Percentiles rank a stretch among this genome's conserved stretches.
Conservation (phyloP, 2,329 filamentous ascomycete species). For the Colletotrichum euphorbiae region DNA sequence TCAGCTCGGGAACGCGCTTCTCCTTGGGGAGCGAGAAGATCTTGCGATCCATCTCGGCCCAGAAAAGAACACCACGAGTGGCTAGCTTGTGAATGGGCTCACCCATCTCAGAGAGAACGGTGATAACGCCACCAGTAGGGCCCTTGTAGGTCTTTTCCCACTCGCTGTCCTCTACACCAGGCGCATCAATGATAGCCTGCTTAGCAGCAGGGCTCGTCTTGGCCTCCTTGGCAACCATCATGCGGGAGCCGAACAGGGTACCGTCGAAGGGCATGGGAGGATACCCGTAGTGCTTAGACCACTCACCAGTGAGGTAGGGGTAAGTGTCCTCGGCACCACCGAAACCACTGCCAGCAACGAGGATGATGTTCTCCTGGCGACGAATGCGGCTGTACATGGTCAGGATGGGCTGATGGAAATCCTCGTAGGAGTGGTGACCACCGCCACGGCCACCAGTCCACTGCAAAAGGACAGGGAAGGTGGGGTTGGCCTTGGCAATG, state of each 20-base stretch:
- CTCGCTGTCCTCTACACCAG: slow-evolving; percentile 81
- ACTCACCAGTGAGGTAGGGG: slow-evolving; percentile 88
- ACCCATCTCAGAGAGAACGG: slow-evolving; percentile 98
- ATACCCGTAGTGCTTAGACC: slow-evolving; percentile 89
- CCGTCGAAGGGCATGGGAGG: slow-evolving; percentile 96
- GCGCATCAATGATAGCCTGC: slow-evolving; percentile 88
- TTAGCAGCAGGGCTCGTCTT: slow-evolving; percentile 90
- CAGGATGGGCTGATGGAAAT: slow-evolving; percentile 92
- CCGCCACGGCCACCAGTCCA: slow-evolving; percentile 96
- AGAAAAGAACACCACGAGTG: slow-evolving; percentile 94
- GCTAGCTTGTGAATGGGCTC: slow-evolving; percentile 99
- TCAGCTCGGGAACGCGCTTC: slow-evolving; percentile 87
- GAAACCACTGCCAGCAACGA: slow-evolving; percentile 92
- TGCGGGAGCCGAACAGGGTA: slow-evolving; percentile 88
- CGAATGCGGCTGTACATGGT: slow-evolving; percentile 92
- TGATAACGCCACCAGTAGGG: slow-evolving; percentile 91
- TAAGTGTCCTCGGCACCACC: slow-evolving; percentile 91
- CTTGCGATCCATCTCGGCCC: slow-evolving; percentile 99
- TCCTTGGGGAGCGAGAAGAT: slow-evolving; percentile 97
- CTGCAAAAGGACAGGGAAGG: slow-evolving; percentile 91
- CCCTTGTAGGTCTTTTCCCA: slow-evolving; percentile 97
- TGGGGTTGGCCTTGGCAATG: slow-evolving; percentile 92
- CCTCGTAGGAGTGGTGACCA: slow-evolving; percentile 94
- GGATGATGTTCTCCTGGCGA: slow-evolving; percentile 85
- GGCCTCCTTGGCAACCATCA: slow-evolving; percentile 95